A percentile compares a stretch with the other conserved stretches of the same genome.
These are phyloP conservation scores for Lithohypha guttulata DNA, from an alignment of 2,329 filamentous ascomycete species.

Conservation along the genomic window DNA sequence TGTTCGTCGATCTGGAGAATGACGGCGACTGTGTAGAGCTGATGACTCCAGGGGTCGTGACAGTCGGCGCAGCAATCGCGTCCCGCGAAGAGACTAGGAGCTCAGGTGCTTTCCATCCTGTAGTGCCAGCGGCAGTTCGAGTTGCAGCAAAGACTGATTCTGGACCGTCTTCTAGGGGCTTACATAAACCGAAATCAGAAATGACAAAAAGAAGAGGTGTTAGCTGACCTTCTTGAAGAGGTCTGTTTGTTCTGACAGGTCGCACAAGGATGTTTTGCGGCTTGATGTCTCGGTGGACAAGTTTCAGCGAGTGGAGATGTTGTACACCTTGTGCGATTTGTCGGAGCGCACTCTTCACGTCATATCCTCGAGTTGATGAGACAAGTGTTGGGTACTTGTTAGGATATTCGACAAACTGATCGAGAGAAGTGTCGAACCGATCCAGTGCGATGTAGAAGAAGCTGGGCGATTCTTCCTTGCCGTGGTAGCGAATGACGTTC, in stretches of 20 bases:
- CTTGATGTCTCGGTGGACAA: constrained; percentile 94
- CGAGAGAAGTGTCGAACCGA: constrained; percentile 83
- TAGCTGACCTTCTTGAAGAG: constrained; percentile 11
- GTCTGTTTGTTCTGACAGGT: constrained; percentile 27
- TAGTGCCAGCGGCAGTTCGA: constrained; percentile 65
- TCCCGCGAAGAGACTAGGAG: constrained; percentile 56
- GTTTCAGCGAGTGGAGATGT: constrained; percentile 81
- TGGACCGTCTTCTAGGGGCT: constrained; percentile 79
- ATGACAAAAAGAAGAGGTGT: constrained; percentile 76
- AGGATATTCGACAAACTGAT: constrained; percentile 76
- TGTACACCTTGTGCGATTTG: constrained; percentile 84
- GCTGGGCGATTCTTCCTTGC: constrained; percentile 74
- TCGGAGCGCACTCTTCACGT: constrained; percentile 68
- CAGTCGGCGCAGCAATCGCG: constrained; percentile 29
- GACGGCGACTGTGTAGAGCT: constrained; percentile 9
- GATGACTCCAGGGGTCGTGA: constrained; percentile 37
- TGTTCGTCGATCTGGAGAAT: constrained; percentile 26
- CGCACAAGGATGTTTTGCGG: constrained; percentile 92
- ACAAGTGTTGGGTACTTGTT: constrained; percentile 58
- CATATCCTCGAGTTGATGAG: constrained; percentile 50
- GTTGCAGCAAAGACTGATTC: constrained; percentile 90
- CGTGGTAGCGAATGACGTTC: constrained; percentile 94
- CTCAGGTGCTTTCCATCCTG: constrained; percentile 93
- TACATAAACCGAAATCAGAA: constrained; percentile 94
- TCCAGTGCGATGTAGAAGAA: constrained; percentile 96